Evolutionary conservation across 352 stramenopile species (phyloP), one percentile per base, ranked within the genome.

Genomic region (Pythium folliculosum): DNA sequence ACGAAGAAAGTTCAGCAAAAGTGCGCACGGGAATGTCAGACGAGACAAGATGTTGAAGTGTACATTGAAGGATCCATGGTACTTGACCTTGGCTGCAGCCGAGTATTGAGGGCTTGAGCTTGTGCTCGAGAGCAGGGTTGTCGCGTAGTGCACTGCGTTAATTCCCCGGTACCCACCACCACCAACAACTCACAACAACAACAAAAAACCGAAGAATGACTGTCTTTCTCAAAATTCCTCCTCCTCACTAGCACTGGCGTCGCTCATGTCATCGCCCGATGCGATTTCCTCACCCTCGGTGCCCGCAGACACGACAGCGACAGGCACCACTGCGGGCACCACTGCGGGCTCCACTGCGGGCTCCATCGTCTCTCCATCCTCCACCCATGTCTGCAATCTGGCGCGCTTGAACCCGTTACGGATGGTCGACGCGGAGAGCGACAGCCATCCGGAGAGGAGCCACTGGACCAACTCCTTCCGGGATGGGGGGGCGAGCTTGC

Each of bases 81-180:
- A 55, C 49, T 55, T 55, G 49, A 40, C 22, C 49, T 38, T 55
- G 49, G 23, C 49, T 38, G 49, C 21, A 14, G 44, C n/a, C 44
- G 22, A 25, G 44, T 14, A 50, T 50, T 50, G 44, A 50, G 44
- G 44, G 44, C 49, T 30, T 30, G 23, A 55, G 49, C 49, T 30
- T 50, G 49, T 13, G 49, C 49, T 55, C 23, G 49, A 30, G 49
- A 55, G 27, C 49, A 55, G 49, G 49, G 49, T 40, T 55, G 49
- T 55, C 49, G 49, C 49, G 49, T 55, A 55, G 49, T 55, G 49
- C 49, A 55, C 49, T 55, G 23, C 23, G 49, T 55, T 38, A 55
- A 55, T 55, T 37, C 49, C 23, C 49, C 49, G 23, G 49, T 55
- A 55, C 49, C 49, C 21, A 22, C 49, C 49, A 5, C 17, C 23